Conservation (phyloP, 371 early-diverging fungal genomes). For the Mortierella sp. region DNA sequence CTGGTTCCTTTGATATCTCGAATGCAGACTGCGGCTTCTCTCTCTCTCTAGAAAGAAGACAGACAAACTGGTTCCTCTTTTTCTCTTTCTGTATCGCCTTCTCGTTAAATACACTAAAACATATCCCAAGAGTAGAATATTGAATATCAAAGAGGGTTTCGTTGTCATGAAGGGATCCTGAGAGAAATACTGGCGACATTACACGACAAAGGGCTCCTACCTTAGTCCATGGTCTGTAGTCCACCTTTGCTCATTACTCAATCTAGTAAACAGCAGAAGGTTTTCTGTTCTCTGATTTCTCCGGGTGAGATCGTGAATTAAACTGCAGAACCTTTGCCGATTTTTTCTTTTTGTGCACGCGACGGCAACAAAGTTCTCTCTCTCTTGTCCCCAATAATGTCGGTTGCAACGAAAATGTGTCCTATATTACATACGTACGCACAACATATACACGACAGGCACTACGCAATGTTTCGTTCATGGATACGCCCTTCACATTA, state of each 20-base stretch:
- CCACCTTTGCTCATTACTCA: neutral
- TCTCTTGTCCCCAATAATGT: too few species aligned
- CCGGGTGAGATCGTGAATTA: too few species aligned
- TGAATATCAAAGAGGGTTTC: neutral
- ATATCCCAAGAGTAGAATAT: neutral
- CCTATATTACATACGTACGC: neutral
- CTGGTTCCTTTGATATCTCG: constrained; percentile 5
- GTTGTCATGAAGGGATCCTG: neutral
- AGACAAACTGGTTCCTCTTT: too few species aligned
- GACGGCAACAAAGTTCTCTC: too few species aligned
- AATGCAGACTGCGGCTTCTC: neutral
- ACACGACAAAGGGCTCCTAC: too few species aligned
- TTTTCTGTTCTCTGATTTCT: neutral
- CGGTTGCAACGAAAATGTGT: neutral
- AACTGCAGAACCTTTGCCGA: too few species aligned
- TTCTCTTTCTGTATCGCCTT: too few species aligned
- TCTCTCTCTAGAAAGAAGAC: neutral
- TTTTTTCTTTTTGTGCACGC: too few species aligned
- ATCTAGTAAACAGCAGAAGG: neutral
- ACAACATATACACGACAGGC: neutral
- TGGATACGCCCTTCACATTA: neutral
- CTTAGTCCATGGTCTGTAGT: neutral
- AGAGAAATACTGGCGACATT: too few species aligned
- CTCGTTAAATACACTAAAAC: too few species aligned
- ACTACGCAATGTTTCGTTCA: neutral